Evolutionary conservation across 257 asterid genomes (phyloP).

Genomic region (Solanum verrucosum): DNA sequence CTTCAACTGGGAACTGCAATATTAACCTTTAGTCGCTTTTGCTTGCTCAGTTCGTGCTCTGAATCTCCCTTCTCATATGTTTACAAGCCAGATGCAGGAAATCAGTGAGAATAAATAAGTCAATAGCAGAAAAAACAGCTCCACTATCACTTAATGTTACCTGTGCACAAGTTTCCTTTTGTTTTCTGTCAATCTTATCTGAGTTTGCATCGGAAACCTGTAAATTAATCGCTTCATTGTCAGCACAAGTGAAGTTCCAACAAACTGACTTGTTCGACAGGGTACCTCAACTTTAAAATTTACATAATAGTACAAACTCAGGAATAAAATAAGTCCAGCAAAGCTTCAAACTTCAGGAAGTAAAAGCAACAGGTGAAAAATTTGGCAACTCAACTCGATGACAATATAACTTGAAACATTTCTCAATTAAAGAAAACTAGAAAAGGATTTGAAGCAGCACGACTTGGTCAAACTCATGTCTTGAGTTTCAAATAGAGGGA

Average conservation of each 20-base stretch:
- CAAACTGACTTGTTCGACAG: background rate
- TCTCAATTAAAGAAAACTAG: background rate
- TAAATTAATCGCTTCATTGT: background rate
- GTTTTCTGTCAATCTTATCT: conserved; percentile 8
- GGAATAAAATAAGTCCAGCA: background rate
- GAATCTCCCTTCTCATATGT: conserved; percentile 22
- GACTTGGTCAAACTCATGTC: background rate
- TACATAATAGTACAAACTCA: background rate
- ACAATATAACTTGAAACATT: background rate
- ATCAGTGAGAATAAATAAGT: background rate
- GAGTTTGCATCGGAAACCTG: conserved; percentile 12
- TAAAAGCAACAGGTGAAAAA: background rate
- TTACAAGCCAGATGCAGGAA: conserved; percentile 17
- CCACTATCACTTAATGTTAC: background rate
- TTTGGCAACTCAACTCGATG: background rate
- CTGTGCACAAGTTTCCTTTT: background rate
- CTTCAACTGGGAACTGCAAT: background rate
- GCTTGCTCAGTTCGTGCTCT: conserved; percentile 22
- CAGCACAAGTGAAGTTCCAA: background rate
- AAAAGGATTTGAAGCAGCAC: background rate
- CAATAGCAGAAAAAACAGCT: background rate
- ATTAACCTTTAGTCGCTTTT: conserved; percentile 68
- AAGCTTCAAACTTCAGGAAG: background rate
- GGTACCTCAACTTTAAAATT: background rate
- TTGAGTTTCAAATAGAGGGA: background rate